phyloP scores from a whole-genome alignment of 2,329 filamentous ascomycete species.

The Diaporthe citri region DNA sequence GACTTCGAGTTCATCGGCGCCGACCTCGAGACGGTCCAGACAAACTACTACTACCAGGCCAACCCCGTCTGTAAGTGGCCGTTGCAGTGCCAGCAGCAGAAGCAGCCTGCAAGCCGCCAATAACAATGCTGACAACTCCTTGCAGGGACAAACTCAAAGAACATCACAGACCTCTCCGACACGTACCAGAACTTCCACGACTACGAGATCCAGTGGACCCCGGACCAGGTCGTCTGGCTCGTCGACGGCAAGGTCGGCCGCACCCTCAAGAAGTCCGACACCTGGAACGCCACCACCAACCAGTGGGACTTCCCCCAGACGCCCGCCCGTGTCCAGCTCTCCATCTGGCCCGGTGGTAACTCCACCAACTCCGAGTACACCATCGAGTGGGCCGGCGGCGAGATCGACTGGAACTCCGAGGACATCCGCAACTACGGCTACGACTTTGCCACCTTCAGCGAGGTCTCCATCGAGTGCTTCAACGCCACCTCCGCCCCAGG shows the following conservation, averaged over 20 bases:
- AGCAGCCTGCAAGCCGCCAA: background rate
- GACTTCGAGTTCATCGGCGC: slow-evolving; percentile 95
- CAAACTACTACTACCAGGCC: slow-evolving; percentile 98
- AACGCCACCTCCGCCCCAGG: slow-evolving; percentile 73
- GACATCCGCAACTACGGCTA: slow-evolving; percentile 89
- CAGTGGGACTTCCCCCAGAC: slow-evolving; percentile 93
- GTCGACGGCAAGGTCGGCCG: slow-evolving; percentile 86
- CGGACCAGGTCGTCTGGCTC: slow-evolving; percentile 87
- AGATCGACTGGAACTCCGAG: slow-evolving; percentile 85
- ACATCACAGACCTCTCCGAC: slow-evolving; percentile 74
- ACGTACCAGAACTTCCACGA: slow-evolving; percentile 85
- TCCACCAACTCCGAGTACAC: slow-evolving; percentile 85
- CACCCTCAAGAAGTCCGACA: slow-evolving; percentile 79
- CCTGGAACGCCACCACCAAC: slow-evolving; percentile 87
- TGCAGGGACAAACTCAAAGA: slow-evolving; percentile 79
- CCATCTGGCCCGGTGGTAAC: slow-evolving; percentile 94
- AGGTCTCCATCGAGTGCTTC: slow-evolving; percentile 90
- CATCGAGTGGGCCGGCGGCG: slow-evolving; percentile 90
- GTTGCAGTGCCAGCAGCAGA: too few relatives aligned
- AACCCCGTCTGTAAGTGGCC: slow-evolving; percentile 83
- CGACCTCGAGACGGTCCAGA: slow-evolving; percentile 83
- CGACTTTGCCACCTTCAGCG: slow-evolving; percentile 85
- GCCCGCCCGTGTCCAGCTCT: slow-evolving; percentile 89
- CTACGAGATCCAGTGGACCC: slow-evolving; percentile 94
- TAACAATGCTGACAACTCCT: slow-evolving; percentile 12